Evolutionary conservation across 1,284 basidiomycete genomes (phyloP).

Genomic region (Irpex sp.): DNA sequence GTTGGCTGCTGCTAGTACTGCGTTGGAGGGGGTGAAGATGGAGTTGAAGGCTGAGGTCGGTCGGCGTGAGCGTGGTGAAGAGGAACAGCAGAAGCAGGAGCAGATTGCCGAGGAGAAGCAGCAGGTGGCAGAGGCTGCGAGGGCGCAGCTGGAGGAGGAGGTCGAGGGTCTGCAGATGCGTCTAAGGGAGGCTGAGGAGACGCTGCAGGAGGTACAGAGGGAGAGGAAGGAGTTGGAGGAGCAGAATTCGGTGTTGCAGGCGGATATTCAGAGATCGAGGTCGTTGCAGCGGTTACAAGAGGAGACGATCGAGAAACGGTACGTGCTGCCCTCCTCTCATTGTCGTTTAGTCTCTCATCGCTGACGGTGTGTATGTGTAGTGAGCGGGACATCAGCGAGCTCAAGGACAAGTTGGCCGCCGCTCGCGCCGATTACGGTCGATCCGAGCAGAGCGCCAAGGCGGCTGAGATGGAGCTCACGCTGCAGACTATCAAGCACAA

Average conservation of each 20-base stretch:
- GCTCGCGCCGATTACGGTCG: constrained; percentile 40
- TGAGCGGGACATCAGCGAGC: constrained; percentile 37
- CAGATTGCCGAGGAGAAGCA: constrained; percentile 21
- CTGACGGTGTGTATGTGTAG: constrained; percentile 31
- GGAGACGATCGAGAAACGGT: constrained; percentile 58
- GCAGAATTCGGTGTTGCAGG: constrained; percentile 53
- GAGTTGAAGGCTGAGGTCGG: constrained; percentile 36
- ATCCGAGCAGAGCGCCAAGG: constrained; percentile 55
- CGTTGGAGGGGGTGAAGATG: constrained; percentile 23
- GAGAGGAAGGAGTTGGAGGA: constrained; percentile 50
- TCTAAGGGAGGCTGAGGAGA: constrained; percentile 23
- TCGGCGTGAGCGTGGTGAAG: constrained; percentile 25
- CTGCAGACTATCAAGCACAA: constrained; percentile 62
- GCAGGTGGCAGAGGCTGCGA: constrained; percentile 19
- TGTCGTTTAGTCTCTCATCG: constrained; percentile 1
- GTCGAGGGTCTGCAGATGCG: constrained; percentile 24
- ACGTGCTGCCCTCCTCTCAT: constrained; percentile 3
- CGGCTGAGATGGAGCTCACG: constrained; percentile 60
- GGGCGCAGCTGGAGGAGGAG: constrained; percentile 27
- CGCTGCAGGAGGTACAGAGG: constrained; percentile 33
- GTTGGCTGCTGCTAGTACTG: constrained; percentile 19
- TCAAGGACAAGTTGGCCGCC: constrained; percentile 46
- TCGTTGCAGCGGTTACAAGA: constrained; percentile 61
- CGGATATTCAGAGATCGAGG: constrained; percentile 58
- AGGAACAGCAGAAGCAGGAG: constrained; percentile 20